phyloP scores from a whole-genome alignment of 2,329 filamentous ascomycete species.

The Simplicillium aogashimaense region DNA sequence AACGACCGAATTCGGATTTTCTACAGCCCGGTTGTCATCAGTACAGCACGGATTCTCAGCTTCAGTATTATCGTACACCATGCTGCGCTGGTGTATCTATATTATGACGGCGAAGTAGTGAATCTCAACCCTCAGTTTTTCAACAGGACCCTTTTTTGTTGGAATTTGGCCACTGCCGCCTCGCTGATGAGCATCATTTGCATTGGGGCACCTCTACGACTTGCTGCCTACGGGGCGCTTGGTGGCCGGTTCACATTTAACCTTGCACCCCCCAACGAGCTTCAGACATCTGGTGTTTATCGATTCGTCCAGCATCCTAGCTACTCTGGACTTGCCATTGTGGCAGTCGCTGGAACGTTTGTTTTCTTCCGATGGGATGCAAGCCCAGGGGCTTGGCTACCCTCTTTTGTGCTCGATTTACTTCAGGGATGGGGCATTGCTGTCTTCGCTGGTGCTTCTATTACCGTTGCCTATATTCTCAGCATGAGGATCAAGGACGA shows the following conservation, averaged over 20 bases:
- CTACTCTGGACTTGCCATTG: not conserved
- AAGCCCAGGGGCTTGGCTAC: conserved; percentile 18
- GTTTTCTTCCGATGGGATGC: not conserved
- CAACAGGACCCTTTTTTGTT: not conserved
- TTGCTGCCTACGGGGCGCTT: conserved; percentile 11
- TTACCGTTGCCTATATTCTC: conserved; percentile 5
- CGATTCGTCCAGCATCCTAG: not conserved
- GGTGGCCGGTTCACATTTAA: not conserved
- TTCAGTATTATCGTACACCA: not conserved
- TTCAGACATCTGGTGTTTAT: not conserved
- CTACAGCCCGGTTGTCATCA: not conserved
- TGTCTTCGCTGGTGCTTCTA: conserved; percentile 10
- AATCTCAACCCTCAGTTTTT: not conserved
- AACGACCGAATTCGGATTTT: not conserved
- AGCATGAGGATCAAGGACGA: not conserved
- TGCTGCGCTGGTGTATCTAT: not conserved
- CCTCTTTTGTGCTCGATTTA: conserved; percentile 6
- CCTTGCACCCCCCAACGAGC: not conserved
- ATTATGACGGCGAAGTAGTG: not conserved
- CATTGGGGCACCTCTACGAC: conserved; percentile 10
- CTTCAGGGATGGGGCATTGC: conserved; percentile 1
- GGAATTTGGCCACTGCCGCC: not conserved
- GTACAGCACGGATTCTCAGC: not conserved
- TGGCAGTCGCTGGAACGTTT: not conserved
- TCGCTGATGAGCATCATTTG: conserved; percentile 2